Base-by-base conservation (phyloP, 371 early-diverging fungal species). In the Lichtheimia ramosa region DNA sequence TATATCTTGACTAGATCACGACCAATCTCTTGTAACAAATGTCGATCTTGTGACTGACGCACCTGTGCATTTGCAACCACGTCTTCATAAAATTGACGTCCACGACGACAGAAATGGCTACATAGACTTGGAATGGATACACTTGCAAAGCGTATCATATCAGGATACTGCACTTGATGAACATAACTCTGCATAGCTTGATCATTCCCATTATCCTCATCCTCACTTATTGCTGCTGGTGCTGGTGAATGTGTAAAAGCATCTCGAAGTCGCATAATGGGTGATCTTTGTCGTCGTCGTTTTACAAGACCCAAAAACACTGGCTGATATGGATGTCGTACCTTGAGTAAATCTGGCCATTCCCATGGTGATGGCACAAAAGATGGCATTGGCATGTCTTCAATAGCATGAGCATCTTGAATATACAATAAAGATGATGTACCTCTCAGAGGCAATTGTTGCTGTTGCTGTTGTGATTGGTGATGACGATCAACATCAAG, bases 331-430 rank as follows among this genome's bases (percentile, higher is more conserved):
- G 70, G 70, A 39, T 34, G 58, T 12, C 66, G 63, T 15, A 56
- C 58, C 42, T 70, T 62, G 28, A 70, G 51, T 3, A 70, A 61
- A 54, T 63, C 63, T 39, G 70, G 61, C 66, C 63, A 65, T 55
- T 70, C 58, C 70, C 70, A 70, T 5, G 66, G 66, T 27, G 70
- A 56, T 12, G 66, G 70, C 2, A 58, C 56, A 57, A 70, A 70
- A 12, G 56, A 65, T 13, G 70, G 70, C 23, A 60, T 62, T 10
- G 65, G 63, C 40, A 60, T 56, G 24, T 41, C 50, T n/a, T 64
- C 60, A 4, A 64, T 20, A 5, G 56, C 62, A 14, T 39, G 39
- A 14, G 51, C 56, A 20, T 63, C 59, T 21, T 49, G 62, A 34
- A 48, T 57, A 51, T 59, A 58, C 58, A 61, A 59, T 10, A 66